These are phyloP conservation scores for Geotrichum bryndzae DNA, from an alignment of 1,139 yeast species.

Conservation along the genomic window DNA sequence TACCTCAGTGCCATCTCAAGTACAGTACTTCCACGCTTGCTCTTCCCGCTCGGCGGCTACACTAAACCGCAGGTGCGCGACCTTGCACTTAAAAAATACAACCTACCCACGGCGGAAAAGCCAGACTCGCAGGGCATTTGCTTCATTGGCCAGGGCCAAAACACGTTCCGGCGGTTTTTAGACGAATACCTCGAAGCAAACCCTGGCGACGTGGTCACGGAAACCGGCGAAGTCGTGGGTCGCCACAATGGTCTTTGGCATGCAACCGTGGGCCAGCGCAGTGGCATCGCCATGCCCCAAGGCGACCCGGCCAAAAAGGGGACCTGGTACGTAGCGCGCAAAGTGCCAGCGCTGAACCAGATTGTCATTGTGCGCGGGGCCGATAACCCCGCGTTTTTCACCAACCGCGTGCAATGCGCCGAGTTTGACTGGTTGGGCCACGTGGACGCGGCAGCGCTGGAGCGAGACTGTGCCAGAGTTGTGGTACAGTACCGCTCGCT, in stretches of 20 bases:
- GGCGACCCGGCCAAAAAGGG: slow-evolving; percentile 72
- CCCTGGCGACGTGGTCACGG: slow-evolving; percentile 73
- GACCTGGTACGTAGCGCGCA: slow-evolving; percentile 79
- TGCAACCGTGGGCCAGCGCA: slow-evolving; percentile 85
- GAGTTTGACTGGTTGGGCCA: slow-evolving; percentile 50
- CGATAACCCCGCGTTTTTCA: slow-evolving; percentile 55
- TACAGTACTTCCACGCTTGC: slow-evolving; percentile 42
- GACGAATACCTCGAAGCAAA: slow-evolving; percentile 64
- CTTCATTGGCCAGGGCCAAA: slow-evolving; percentile 65
- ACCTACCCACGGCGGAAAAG: slow-evolving; percentile 62
- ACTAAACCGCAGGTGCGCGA: slow-evolving; percentile 69
- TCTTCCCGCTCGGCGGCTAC: slow-evolving; percentile 77
- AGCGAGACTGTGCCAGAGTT: slow-evolving; percentile 25
- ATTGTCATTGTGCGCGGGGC: slow-evolving; percentile 71
- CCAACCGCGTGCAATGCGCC: slow-evolving; percentile 40
- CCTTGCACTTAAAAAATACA: slow-evolving; percentile 45
- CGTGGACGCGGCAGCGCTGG: slow-evolving; percentile 22
- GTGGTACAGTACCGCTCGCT: slow-evolving; percentile 65
- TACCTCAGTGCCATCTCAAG: slow-evolving; percentile 66
- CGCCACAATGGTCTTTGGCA: slow-evolving; percentile 84
- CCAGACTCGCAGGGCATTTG: slow-evolving; percentile 95
- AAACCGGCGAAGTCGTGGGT: slow-evolving; percentile 65
- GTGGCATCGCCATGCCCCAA: slow-evolving; percentile 79
- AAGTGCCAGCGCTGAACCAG: slow-evolving; percentile 57
- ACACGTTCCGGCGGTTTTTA: slow-evolving; percentile 61